phyloP scores from a whole-genome alignment of 2,329 filamentous ascomycete species.

The Orbilia oligospora region DNA sequence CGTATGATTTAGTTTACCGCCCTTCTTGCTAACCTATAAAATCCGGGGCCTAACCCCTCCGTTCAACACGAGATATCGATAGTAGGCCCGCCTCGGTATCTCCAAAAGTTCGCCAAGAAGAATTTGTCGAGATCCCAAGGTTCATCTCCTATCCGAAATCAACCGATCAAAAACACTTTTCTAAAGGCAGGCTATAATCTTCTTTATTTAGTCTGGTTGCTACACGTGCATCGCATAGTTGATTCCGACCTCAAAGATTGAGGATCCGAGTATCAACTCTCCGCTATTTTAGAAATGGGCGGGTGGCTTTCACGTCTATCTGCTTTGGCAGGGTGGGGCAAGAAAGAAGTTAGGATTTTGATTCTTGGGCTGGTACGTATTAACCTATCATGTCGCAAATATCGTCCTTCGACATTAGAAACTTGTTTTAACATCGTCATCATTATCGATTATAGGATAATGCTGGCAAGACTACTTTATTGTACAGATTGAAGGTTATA shows the following conservation, averaged over 20 bases:
- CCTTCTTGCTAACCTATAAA: background rate
- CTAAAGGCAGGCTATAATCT: no score
- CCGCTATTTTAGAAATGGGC: slow-evolving; percentile 61
- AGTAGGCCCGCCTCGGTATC: background rate
- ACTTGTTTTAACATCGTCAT: slow-evolving; percentile 19
- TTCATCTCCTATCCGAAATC: background rate
- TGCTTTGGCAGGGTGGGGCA: slow-evolving; percentile 77
- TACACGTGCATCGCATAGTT: background rate
- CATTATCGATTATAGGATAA: slow-evolving; percentile 78
- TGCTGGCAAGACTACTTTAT: slow-evolving; percentile 95
- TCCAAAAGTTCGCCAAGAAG: background rate
- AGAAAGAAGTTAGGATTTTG: slow-evolving; percentile 98
- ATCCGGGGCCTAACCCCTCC: background rate
- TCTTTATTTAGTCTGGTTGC: background rate
- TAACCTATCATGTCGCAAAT: background rate
- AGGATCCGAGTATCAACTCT: background rate
- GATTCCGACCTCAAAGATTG: background rate
- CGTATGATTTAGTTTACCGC: background rate
- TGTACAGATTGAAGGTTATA: slow-evolving; percentile 92
- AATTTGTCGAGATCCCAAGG: background rate
- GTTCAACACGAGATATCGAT: background rate
- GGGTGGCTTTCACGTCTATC: slow-evolving; percentile 62
- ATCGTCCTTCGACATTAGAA: background rate
- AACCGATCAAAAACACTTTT: background rate
- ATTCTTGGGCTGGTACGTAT: slow-evolving; percentile 87